Evolutionary conservation across 139 green algal species (phyloP).

Genomic region (Mesotaenium endlicherianum): DNA sequence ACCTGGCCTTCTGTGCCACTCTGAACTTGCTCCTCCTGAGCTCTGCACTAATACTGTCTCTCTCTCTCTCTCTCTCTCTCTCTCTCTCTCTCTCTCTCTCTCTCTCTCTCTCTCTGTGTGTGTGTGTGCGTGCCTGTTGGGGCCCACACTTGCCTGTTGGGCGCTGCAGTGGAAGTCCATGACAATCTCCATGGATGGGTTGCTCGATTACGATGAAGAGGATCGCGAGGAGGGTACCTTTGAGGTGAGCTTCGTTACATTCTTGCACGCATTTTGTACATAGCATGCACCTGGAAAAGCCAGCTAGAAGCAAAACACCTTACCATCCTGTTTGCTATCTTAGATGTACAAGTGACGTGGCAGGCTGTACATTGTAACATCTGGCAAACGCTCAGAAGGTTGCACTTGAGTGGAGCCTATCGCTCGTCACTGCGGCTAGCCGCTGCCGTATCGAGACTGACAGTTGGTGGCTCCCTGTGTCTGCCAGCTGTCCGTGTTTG

Average conservation of each 20-base stretch:
- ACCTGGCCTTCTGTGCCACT: too few species aligned
- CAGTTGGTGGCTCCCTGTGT: too few species aligned
- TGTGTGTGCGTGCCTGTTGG: constrained; percentile 11
- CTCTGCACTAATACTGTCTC: too few species aligned
- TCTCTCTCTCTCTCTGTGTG: too few species aligned
- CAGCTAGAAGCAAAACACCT: too few species aligned
- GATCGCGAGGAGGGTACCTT: constrained; percentile 47
- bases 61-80: too few species aligned
- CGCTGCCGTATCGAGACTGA: too few species aligned
- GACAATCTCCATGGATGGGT: constrained; percentile 48
- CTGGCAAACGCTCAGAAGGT: too few species aligned
- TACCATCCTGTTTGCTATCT: neutral
- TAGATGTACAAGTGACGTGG: neutral
- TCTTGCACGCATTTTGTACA: neutral
- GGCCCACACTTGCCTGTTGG: too few species aligned
- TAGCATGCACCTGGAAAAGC: neutral
- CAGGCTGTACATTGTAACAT: neutral
- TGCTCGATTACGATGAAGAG: constrained; percentile 51
- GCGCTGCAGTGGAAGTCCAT: constrained; percentile 32
- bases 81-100: too few species aligned
- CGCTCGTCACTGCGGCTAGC: neutral
- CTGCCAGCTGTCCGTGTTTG: constrained; percentile 51
- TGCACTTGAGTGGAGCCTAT: too few species aligned
- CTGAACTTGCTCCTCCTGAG: too few species aligned
- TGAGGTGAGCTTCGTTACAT: constrained; percentile 16